phyloP scores from a whole-genome alignment of 2,329 filamentous ascomycete species.

The Aspergillus hortae region DNA sequence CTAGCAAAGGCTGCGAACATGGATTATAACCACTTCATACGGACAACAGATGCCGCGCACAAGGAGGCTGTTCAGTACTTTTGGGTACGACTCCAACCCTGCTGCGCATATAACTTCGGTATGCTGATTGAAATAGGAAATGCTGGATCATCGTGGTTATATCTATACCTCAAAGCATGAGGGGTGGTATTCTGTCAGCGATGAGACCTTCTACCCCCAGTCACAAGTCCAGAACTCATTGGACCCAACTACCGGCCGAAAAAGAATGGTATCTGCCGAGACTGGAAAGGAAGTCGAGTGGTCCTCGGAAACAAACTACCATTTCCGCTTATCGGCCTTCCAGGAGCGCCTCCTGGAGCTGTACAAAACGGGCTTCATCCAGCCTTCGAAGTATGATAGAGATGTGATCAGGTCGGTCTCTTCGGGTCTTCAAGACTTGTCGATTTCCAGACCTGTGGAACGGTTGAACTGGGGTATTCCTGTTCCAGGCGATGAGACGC shows the following conservation, averaged over 20 bases:
- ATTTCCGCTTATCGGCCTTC: conserved; percentile 85
- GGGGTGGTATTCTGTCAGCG: conserved; percentile 95
- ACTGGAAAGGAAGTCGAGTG: conserved; percentile 93
- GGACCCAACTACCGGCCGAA: conserved; percentile 76
- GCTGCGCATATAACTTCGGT: not conserved
- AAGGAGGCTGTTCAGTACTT: conserved; percentile 82
- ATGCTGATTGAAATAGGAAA: conserved; percentile 42
- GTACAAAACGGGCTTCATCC: conserved; percentile 77
- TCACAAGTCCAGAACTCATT: conserved; percentile 69
- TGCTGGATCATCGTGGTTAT: conserved; percentile 69
- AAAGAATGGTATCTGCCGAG: conserved; percentile 74
- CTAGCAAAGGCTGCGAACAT: conserved; percentile 69
- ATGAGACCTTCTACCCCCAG: conserved; percentile 92
- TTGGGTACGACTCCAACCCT: conserved; percentile 55
- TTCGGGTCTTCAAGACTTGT: conserved; percentile 78
- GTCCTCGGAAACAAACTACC: conserved; percentile 90
- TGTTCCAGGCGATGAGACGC: conserved; percentile 76
- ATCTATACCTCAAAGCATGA: conserved; percentile 84
- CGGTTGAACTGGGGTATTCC: conserved; percentile 83
- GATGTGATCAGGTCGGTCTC: conserved; percentile 75
- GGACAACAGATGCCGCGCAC: conserved; percentile 82
- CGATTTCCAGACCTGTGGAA: conserved; percentile 75
- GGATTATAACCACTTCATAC: conserved; percentile 80
- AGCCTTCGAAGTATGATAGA: conserved; percentile 68
- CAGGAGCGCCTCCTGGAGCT: conserved; percentile 73